Conservation (phyloP, 2,329 filamentous ascomycete genomes). For the Aspergillus aculeatus region DNA sequence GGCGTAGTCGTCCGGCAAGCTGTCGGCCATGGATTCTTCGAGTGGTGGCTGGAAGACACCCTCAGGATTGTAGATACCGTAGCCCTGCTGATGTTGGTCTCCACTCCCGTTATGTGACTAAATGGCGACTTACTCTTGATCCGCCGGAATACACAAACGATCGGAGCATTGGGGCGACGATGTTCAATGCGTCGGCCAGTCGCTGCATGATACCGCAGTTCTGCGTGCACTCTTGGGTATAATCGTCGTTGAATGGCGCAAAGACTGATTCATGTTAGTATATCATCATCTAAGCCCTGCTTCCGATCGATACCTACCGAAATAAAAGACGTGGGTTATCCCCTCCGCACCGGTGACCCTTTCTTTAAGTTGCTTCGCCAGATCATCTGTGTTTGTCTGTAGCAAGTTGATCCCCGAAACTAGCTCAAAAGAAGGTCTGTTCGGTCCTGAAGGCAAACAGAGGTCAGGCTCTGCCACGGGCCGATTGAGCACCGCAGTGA, state of each 20-base stretch:
- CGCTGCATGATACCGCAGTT: too few species aligned
- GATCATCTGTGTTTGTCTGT: slow-evolving; percentile 7
- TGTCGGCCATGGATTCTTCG: slow-evolving; percentile 29
- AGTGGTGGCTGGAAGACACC: slow-evolving; percentile 33
- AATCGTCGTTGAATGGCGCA: slow-evolving; percentile 20
- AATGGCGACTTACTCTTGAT: slow-evolving; percentile 14
- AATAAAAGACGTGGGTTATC: slow-evolving; percentile 44
- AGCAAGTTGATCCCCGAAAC: slow-evolving; percentile 25
- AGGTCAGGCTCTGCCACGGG: slow-evolving; percentile 16
- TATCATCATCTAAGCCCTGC: neutral
- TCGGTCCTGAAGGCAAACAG: slow-evolving; percentile 8
- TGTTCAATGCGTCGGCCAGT: too few species aligned
- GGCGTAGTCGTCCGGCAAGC: slow-evolving; percentile 26
- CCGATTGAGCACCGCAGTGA: slow-evolving; percentile 44
- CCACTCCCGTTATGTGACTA: too few species aligned
- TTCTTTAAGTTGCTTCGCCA: slow-evolving; percentile 30
- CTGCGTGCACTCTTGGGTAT: slow-evolving; percentile 5
- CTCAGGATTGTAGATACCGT: slow-evolving; percentile 23
- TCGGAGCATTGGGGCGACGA: too few species aligned
- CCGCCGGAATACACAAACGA: slow-evolving; percentile 29
- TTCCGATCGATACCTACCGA: slow-evolving; percentile 22
- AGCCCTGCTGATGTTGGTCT: slow-evolving; percentile 15
- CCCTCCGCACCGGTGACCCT: slow-evolving; percentile 36
- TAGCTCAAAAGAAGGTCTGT: slow-evolving; percentile 32
- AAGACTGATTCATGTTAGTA: slow-evolving; percentile 14